phyloP scores from a whole-genome alignment of 441 rosid genomes.

The Syzygium syzygioides region DNA sequence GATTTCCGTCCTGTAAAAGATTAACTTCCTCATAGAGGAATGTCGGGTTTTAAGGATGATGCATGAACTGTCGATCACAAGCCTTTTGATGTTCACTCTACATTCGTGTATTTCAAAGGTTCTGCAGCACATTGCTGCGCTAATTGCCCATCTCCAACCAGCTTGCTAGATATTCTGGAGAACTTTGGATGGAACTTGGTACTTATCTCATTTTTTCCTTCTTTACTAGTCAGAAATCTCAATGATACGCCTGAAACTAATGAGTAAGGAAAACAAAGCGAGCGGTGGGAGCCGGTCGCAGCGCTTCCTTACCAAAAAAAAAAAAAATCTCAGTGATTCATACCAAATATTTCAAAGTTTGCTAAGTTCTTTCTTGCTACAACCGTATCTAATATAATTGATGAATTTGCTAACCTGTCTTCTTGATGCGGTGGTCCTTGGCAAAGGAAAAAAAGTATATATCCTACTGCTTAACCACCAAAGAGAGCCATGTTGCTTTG shows the following conservation, averaged over 20 bases:
- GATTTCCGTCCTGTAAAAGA: background rate
- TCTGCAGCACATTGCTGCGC: background rate
- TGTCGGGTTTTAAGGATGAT: background rate
- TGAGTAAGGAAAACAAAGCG: constrained; percentile 99
- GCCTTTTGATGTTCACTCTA: background rate
- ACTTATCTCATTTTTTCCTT: background rate
- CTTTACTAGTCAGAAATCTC: background rate
- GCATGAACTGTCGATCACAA: background rate
- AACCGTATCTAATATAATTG: background rate
- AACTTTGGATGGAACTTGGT: background rate
- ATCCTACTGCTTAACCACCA: background rate
- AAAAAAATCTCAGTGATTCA: background rate
- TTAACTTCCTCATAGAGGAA: background rate
- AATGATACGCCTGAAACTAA: constrained; percentile 85
- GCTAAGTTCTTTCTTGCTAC: background rate
- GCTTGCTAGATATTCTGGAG: background rate
- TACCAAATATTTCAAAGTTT: background rate
- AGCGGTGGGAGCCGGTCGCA: constrained; percentile 59
- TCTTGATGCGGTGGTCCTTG: background rate
- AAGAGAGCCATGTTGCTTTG: background rate
- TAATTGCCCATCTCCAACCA: background rate
- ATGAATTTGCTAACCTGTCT: background rate
- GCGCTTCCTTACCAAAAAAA: constrained; percentile 23
- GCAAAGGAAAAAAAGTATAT: background rate
- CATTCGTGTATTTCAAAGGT: background rate